Evolutionary conservation across 345 rosid species (phyloP).

Genomic region (Noccaea bulbosa): DNA sequence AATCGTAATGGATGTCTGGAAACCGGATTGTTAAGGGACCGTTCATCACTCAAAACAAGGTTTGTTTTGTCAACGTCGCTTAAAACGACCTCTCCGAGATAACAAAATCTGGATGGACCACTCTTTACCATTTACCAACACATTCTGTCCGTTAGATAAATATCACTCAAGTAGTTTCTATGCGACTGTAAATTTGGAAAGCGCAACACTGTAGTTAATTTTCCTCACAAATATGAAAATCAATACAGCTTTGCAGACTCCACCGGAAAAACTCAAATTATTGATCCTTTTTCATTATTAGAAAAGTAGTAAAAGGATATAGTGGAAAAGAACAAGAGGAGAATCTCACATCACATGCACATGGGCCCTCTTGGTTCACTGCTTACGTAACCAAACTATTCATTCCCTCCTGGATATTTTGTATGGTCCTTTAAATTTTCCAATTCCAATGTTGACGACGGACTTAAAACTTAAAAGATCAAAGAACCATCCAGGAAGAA

Average conservation of each 20-base stretch:
- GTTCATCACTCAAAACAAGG: too few species aligned
- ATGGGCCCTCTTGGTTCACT: not conserved
- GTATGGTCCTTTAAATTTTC: too few species aligned
- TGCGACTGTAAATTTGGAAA: not conserved
- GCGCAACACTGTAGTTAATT: not conserved
- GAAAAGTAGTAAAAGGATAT: not conserved
- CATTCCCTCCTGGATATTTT: not conserved
- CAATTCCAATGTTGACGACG: too few species aligned
- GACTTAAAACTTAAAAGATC: too few species aligned
- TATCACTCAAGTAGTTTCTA: too few species aligned
- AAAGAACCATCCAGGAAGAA: too few species aligned
- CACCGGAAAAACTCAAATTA: not conserved
- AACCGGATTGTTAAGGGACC: too few species aligned
- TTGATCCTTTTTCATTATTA: not conserved
- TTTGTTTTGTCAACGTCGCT: too few species aligned
- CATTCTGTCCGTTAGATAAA: too few species aligned
- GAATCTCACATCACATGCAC: slow-evolving; percentile 14
- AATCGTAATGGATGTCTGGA: too few species aligned
- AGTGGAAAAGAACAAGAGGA: not conserved
- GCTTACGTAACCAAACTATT: not conserved
- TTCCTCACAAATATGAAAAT: not conserved
- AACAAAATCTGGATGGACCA: not conserved
- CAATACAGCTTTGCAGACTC: not conserved
- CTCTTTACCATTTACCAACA: not conserved
- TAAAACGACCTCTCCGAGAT: not conserved